Base-by-base conservation (phyloP, 148 eudicot genomes). In the Spergularia marina region DNA sequence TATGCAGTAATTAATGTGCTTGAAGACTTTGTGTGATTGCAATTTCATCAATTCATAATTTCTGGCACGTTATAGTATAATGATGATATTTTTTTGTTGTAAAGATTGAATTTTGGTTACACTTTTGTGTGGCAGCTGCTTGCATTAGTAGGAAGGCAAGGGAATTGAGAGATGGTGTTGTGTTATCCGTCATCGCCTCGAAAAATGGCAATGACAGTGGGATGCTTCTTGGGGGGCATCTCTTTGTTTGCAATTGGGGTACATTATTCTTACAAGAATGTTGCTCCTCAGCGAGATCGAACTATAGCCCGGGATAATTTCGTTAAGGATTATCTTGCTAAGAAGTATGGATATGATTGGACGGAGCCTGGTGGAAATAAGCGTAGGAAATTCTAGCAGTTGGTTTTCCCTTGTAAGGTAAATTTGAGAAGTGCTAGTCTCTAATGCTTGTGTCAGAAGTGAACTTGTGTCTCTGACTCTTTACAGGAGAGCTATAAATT, bases 261-360 rank as follows among this genome's bases (percentile, higher is more conserved):
- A 51, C 87, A 94, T 84, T 90, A 83, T 53, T 94, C 91, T 0
- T 80, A 94, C 76, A 87, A 90, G 76, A 86, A 94, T 60, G 75
- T 84, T 71, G 98, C 93, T 1, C 98, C 98, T 61, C 97, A 91
- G 60, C 98, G 90, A 83, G 97, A 97, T 85, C 87, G 97, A 57
- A 84, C 77, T 23, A 83, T 88, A 87, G 97, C 95, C 75, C 89
- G 97, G 62, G 83, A 80, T 70, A 95, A 94, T 41, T 91, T 82
- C 76, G 89, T 94, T 57, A 88, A 65, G 78, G 90, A 85, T 47
- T 74, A 77, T 72, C 78, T 91, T 74, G 84, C 81, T 74, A 81
- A 83, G 84, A 91, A 85, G 80, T 77, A 88, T 66, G 98, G 98
- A 49, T 82, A 76, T 65, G 84, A 65, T 20, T 71, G 77, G 76